These are phyloP conservation scores for Mitosporidium daphniae DNA, from an alignment of 371 early-diverging fungal genomes.

Conservation along the genomic window DNA sequence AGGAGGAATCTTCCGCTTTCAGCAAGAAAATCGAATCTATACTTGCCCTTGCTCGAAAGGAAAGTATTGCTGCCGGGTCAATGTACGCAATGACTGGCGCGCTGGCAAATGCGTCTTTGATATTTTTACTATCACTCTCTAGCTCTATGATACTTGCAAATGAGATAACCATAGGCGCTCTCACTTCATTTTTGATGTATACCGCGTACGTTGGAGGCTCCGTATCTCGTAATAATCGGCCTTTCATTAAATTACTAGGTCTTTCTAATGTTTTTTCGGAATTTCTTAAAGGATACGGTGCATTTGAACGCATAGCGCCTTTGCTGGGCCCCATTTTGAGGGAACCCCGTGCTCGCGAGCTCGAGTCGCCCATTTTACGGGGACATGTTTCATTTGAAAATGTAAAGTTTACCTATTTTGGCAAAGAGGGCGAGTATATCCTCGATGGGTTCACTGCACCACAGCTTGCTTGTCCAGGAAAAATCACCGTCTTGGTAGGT, in stretches of 20 bases:
- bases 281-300: too few relatives aligned
- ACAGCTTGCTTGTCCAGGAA: conserved; percentile 14
- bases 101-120: conserved; percentile 23
- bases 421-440: conserved; percentile 3
- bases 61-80: conserved; percentile 15
- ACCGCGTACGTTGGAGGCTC: conserved; percentile 6
- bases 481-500: conserved; percentile 1
- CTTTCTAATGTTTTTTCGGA: too few relatives aligned
- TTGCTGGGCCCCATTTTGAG: too few relatives aligned
- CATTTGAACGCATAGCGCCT: too few relatives aligned
- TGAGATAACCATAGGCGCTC: conserved; percentile 25
- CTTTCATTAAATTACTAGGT: too few relatives aligned
- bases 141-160: not conserved
- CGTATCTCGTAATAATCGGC: too few relatives aligned
- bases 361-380: too few relatives aligned
- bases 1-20: conserved; percentile 11
- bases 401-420: conserved; percentile 7
- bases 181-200: conserved; percentile 38
- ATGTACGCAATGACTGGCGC: conserved; percentile 17
- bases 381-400: too few relatives aligned
- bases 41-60: conserved; percentile 8
- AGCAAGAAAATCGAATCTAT: conserved; percentile 2
- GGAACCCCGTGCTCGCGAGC: too few relatives aligned
- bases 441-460: too few relatives aligned
- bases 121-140: conserved; percentile 21